Conservation (phyloP, 306 rosid genomes). For the Vigna reflexopilosa region DNA sequence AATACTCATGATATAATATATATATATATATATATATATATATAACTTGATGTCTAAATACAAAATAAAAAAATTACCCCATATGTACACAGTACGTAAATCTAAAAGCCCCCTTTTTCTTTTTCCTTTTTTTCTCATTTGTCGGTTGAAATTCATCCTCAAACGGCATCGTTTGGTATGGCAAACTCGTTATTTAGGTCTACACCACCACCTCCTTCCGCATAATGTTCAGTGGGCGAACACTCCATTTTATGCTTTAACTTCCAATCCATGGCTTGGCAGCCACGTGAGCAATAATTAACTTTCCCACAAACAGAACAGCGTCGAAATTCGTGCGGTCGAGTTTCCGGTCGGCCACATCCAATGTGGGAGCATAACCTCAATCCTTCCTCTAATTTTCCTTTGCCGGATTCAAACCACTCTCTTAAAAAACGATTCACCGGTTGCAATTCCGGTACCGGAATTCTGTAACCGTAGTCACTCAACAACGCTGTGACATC, state of each 20-base stretch:
- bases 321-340: slow-evolving; percentile 84
- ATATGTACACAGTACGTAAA: slow-evolving; percentile 8
- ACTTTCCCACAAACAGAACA: slow-evolving; percentile 87
- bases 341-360: slow-evolving; percentile 84
- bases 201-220: slow-evolving; percentile 25
- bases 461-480: slow-evolving; percentile 59
- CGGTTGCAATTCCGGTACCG: slow-evolving; percentile 66
- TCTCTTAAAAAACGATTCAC: slow-evolving; percentile 69
- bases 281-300: slow-evolving; percentile 87
- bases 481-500: slow-evolving; percentile 47
- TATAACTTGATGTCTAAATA: too few species aligned
- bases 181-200: slow-evolving; percentile 19
- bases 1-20: neutral
- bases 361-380: slow-evolving; percentile 71
- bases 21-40: too few species aligned
- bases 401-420: slow-evolving; percentile 70
- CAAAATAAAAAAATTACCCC: neutral
- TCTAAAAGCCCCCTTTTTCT: neutral
- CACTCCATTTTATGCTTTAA: slow-evolving; percentile 71
- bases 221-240: slow-evolving; percentile 48
- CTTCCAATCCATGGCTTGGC: slow-evolving; percentile 94
- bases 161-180: slow-evolving; percentile 32
- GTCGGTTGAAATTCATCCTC: neutral
- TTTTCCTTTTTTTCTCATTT: neutral
- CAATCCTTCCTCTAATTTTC: slow-evolving; percentile 43